Percentiles rank a stretch among this genome's conserved stretches.
Conservation (phyloP, 768 basidiomycete species). For the Roridomyces roridus region DNA sequence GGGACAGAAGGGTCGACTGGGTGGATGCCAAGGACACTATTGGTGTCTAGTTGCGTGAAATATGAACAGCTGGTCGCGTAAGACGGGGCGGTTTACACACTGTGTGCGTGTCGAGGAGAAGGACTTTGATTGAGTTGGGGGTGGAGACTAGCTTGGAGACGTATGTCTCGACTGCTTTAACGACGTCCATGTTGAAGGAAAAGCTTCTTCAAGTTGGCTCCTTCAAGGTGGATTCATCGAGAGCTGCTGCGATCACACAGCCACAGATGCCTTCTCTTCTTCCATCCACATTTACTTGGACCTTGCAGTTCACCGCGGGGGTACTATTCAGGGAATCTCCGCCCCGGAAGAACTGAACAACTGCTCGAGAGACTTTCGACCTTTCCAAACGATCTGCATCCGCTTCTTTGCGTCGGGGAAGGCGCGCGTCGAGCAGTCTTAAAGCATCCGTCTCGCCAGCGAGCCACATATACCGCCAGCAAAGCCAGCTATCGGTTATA, state of each 20-base stretch:
- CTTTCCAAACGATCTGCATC: no score
- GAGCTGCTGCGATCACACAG: not conserved
- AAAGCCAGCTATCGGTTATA: no score
- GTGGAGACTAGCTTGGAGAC: conserved; percentile 86
- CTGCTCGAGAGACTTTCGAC: not conserved
- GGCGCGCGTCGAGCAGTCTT: no score
- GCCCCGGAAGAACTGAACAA: not conserved
- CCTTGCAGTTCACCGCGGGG: no score
- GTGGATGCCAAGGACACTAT: conserved; percentile 95
- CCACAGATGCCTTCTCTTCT: not conserved
- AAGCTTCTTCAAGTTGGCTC: no score
- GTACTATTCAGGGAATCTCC: not conserved
- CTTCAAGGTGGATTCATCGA: not conserved
- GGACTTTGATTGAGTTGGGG: conserved; percentile 92
- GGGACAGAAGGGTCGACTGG: conserved; percentile 89
- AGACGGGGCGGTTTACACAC: conserved; percentile 62
- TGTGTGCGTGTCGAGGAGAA: conserved; percentile 93
- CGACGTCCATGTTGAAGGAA: conserved; percentile 76
- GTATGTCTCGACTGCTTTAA: conserved; percentile 95
- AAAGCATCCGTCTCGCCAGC: no score
- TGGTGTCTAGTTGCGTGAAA: conserved; percentile 69
- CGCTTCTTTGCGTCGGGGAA: no score
- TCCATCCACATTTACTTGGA: not conserved
- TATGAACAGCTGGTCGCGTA: not conserved
- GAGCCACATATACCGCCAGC: no score